Base-by-base conservation (phyloP, 208 protist species). In the Leishmania mexicana region DNA sequence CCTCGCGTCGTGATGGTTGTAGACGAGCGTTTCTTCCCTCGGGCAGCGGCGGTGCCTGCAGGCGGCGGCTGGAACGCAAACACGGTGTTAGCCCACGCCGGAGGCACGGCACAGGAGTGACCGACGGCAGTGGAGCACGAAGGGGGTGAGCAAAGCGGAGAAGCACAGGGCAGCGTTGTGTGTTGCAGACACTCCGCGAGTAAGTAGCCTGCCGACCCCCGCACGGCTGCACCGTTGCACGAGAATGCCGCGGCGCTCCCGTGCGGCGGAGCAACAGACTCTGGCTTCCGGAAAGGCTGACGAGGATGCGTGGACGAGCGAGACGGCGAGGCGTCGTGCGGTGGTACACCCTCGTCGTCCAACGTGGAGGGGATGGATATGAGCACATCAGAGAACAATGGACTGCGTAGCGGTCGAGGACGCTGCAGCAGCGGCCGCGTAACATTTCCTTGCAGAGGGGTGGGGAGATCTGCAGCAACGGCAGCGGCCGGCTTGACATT, bases 361-460 rank as follows among this genome's bases (percentile, higher is more conserved):
- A 72, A 17, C 15, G 47, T 40, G 42, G 58, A 19, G 54, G 40
- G n/a, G 60, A 68, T 67, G 7, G 42, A 57, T 17, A 81, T 75
- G n/a, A 73, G 47, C 45, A 49, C 38, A 4, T 67, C 60, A 17
- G 31, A 47, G 17, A 62, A 15, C 42, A 76, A 54, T 28, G 49
- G 11, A 8, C 7, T 40, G 73, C 51, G 60, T 40, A 28, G 13
- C 21, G 72, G 67, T 10, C 78, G 83, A 54, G 80, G 75, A 1
- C 78, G 83, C 21, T 65, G 78, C n/a, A 82, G 65, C 45, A 86
- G 42, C 42, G 83, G 83, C 21, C 78, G 78, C 2, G 78, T 58
- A 7, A 40, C 83, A 21, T n/a, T 80, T 7, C 83, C 83, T 54
- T 83, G 83, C 11, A 86, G 78, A 31, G 81, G 71, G 28, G 58